Evolutionary conservation across 129 eudicot genomes (phyloP).

Genomic region (Solidago caesia): DNA sequence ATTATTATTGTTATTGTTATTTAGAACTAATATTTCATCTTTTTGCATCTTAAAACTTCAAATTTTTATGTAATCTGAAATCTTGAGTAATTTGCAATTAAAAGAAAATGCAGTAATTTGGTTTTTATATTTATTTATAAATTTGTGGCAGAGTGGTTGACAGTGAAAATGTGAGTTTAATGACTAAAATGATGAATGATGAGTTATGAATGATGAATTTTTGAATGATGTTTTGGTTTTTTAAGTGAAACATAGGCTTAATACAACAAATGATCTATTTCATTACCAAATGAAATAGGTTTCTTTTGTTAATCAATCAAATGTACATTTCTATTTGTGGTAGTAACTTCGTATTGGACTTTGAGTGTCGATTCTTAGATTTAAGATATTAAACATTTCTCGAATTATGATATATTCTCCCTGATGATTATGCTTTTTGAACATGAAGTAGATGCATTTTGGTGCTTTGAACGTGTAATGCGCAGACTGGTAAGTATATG

Average conservation of each 20-base stretch:
- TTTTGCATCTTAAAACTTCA: too few relatives aligned
- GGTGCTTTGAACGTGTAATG: constrained; percentile 99
- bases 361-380: not conserved
- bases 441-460: constrained; percentile 93
- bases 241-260: not conserved
- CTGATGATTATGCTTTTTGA: constrained; percentile 93
- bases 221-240: not conserved
- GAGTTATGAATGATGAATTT: not conserved
- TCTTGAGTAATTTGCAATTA: too few relatives aligned
- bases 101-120: too few relatives aligned
- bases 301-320: constrained; percentile 6
- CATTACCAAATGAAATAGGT: not conserved
- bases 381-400: constrained; percentile 10
- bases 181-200: too few relatives aligned
- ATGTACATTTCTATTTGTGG: not conserved
- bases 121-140: too few relatives aligned
- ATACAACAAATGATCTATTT: not conserved
- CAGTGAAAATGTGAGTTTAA: too few relatives aligned
- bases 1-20: too few relatives aligned
- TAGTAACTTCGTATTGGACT: not conserved
- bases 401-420: constrained; percentile 67
- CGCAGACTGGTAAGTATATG: constrained; percentile 66
- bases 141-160: too few relatives aligned
- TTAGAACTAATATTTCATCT: too few relatives aligned
- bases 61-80: too few relatives aligned